phyloP scores from a whole-genome alignment of 805 yeast species.

The Middelhovenomyces tepae region DNA sequence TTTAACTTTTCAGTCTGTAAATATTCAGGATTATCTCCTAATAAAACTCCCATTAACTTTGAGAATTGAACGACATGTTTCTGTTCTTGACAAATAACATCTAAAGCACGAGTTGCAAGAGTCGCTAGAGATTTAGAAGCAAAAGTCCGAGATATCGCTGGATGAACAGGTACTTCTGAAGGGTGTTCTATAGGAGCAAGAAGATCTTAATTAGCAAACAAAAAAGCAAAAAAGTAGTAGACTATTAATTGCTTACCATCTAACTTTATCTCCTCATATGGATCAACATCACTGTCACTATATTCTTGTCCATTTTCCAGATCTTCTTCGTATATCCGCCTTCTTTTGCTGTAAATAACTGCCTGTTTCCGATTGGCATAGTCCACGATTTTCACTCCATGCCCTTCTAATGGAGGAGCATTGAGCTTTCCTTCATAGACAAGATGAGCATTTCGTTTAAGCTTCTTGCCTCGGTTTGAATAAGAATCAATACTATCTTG shows the following conservation, averaged over 20 bases:
- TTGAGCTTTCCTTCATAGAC: conserved; percentile 39
- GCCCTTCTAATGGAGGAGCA: conserved; percentile 19
- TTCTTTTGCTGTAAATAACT: conserved; percentile 17
- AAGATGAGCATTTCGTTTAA: conserved; percentile 40
- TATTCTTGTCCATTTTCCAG: conserved; percentile 17
- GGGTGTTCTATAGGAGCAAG: conserved; percentile 77
- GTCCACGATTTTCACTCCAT: conserved; percentile 23
- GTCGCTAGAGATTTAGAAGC: conserved; percentile 45
- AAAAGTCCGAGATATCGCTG: conserved; percentile 59
- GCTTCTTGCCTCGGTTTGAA: conserved; percentile 51
- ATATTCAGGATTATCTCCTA: conserved; percentile 79
- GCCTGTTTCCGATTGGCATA: conserved; percentile 23
- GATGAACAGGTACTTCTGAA: conserved; percentile 64
- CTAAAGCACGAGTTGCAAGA: conserved; percentile 65
- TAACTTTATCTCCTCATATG: conserved; percentile 43
- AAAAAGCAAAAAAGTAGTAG: too few relatives aligned
- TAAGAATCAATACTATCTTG: conserved; percentile 24
- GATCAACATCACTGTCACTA: conserved; percentile 21
- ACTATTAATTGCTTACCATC: too few relatives aligned
- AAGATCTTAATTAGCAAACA: too few relatives aligned
- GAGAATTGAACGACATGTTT: conserved; percentile 61
- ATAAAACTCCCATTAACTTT: conserved; percentile 62
- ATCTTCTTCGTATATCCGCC: conserved; percentile 24
- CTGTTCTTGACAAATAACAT: conserved; percentile 75
- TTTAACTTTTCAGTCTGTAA: conserved; percentile 55